These are phyloP conservation scores for Coleophoma crateriformis DNA, from an alignment of 2,329 filamentous ascomycete genomes.

Conservation along the genomic window DNA sequence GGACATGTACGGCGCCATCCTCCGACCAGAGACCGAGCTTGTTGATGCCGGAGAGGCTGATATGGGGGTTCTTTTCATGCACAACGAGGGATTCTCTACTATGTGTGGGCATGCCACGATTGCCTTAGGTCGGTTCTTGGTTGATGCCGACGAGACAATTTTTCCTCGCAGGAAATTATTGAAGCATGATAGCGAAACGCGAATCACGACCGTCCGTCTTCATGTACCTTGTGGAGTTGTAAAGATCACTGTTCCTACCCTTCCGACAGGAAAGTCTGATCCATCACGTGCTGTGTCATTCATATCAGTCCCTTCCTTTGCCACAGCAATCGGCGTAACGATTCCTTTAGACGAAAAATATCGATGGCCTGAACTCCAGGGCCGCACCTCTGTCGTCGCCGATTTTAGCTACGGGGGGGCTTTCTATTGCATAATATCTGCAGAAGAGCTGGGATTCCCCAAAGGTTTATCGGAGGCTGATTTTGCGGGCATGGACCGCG, in stretches of 20 bases:
- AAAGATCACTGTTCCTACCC: not conserved
- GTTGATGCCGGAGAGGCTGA: not conserved
- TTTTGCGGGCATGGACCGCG: not conserved
- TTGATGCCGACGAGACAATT: constrained; percentile 1
- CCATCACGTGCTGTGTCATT: not conserved
- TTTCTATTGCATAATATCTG: not conserved
- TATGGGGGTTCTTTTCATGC: constrained; percentile 3
- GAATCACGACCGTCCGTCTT: not conserved
- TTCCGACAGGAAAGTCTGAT: not conserved
- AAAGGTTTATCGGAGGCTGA: not conserved
- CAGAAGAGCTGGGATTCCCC: not conserved
- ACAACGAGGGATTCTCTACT: constrained; percentile 1
- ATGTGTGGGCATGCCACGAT: constrained; percentile 4
- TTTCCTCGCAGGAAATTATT: not conserved
- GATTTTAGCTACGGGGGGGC: not conserved
- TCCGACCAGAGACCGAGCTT: not conserved
- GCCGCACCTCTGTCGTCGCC: not conserved
- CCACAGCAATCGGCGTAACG: not conserved
- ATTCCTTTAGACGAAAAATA: not conserved
- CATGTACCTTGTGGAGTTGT: not conserved
- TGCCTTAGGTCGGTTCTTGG: not conserved
- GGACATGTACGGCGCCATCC: constrained; percentile 4
- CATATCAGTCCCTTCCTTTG: not conserved
- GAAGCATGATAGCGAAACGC: not conserved
- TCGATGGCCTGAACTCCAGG: not conserved